Evolutionary conservation across 1,284 basidiomycete species (phyloP).

Genomic region (Malassezia japonica): DNA sequence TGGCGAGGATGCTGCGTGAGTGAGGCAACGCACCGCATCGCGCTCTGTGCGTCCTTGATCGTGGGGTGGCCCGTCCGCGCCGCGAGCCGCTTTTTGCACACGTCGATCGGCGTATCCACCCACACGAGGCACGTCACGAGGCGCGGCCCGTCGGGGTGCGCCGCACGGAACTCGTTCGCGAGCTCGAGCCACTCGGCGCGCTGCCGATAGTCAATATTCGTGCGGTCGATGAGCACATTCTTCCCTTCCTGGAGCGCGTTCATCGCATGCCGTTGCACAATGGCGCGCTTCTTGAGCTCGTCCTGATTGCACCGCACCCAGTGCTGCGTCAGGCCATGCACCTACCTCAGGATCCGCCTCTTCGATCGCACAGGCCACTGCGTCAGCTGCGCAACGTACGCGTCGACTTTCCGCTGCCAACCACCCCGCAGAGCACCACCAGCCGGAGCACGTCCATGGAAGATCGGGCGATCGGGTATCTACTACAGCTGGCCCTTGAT

Average conservation of each 20-base stretch:
- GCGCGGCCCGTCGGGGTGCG: neutral
- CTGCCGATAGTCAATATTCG: conserved; percentile 14
- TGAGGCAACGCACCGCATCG: conserved; percentile 4
- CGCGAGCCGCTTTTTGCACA: conserved; percentile 6
- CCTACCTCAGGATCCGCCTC: neutral
- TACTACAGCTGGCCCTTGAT: conserved; percentile 17
- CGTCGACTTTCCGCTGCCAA: conserved; percentile 23
- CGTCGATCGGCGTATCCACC: conserved; percentile 7
- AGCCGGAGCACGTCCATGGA: conserved; percentile 1
- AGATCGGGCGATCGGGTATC: neutral
- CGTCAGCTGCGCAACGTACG: conserved; percentile 6
- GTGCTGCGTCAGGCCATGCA: too few species aligned
- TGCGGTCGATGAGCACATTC: conserved; percentile 19
- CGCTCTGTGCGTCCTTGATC: conserved; percentile 3
- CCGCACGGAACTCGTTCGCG: conserved; percentile 7
- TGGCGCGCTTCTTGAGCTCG: conserved; percentile 9
- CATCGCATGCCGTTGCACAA: conserved; percentile 3
- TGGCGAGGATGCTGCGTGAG: conserved; percentile 8
- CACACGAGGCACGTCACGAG: conserved; percentile 7
- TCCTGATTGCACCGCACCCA: conserved; percentile 21
- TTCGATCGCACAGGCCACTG: conserved; percentile 16
- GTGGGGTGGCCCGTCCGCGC: conserved; percentile 10
- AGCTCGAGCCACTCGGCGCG: conserved; percentile 14
- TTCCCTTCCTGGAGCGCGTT: conserved; percentile 7
- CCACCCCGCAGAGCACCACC: conserved; percentile 14